A percentile compares a stretch with the other conserved stretches of the same genome.
Conservation (phyloP, 2,329 filamentous ascomycete genomes). For the Pestalotiopsis sp. region DNA sequence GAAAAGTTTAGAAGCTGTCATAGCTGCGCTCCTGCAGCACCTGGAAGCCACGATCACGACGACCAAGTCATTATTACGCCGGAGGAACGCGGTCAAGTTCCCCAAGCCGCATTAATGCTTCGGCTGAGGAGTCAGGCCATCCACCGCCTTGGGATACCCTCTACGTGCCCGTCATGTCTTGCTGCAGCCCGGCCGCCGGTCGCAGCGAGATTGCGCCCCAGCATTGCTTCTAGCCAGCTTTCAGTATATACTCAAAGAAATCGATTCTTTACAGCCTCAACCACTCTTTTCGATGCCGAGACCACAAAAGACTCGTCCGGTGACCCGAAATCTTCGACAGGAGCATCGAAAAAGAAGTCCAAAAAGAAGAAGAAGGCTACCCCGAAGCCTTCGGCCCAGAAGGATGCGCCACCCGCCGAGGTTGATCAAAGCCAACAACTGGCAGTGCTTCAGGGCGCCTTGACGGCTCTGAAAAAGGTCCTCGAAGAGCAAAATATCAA, state of each 20-base stretch:
- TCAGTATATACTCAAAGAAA: not conserved
- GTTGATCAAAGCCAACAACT: conserved; percentile 28
- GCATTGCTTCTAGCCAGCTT: not conserved
- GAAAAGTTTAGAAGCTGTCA: conserved; percentile 12
- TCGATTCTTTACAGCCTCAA: not conserved
- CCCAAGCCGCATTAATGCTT: conserved; percentile 34
- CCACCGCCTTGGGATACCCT: conserved; percentile 28
- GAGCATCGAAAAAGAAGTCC: not conserved
- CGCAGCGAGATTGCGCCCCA: conserved; percentile 3
- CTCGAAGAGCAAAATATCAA: conserved; percentile 35
- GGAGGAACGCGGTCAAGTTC: not conserved
- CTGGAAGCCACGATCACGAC: not conserved
- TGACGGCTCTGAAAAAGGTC: conserved; percentile 40
- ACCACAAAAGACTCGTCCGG: not conserved
- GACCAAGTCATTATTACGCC: not conserved
- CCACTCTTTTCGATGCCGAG: not conserved
- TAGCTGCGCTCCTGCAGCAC: not conserved
- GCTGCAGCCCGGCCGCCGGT: conserved; percentile 13
- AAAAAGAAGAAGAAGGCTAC: conserved; percentile 22
- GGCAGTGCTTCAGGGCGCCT: conserved; percentile 37
- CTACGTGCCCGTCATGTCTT: conserved; percentile 32
- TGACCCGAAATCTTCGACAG: not conserved
- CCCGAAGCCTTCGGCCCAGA: conserved; percentile 12
- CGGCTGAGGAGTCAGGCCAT: conserved; percentile 30
- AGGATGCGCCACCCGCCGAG: conserved; percentile 13